Percentiles rank a stretch among this genome's conserved stretches.
Conservation (phyloP, 345 rosid species). For the Brassica rapa region DNA sequence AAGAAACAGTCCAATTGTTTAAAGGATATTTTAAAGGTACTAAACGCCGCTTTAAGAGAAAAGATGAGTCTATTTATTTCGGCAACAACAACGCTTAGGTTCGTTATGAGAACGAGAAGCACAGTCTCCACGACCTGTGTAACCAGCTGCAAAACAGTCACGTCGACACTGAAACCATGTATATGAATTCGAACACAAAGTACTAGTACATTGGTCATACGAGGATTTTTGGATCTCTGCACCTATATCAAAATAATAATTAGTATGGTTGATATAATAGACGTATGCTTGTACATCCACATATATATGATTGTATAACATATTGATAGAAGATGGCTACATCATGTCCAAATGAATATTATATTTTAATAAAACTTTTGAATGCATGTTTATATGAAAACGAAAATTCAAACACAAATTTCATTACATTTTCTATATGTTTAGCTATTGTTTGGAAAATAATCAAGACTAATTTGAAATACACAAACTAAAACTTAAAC, state of each 20-base stretch:
- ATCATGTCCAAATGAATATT: no score
- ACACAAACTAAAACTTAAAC: no score
- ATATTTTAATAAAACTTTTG: no score
- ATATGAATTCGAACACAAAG: not conserved
- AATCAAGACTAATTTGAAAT: no score
- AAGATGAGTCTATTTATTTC: not conserved
- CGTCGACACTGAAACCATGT: not conserved
- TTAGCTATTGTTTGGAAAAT: no score
- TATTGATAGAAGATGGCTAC: no score
- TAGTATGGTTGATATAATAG: no score
- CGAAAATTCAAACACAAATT: not conserved
- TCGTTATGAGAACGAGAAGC: not conserved
- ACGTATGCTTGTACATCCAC: no score
- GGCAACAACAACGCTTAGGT: not conserved
- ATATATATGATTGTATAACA: no score
- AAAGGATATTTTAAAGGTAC: not conserved
- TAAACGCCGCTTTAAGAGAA: not conserved
- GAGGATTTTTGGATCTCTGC: not conserved
- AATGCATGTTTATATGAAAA: not conserved
- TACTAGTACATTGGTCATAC: not conserved
- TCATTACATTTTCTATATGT: no score
- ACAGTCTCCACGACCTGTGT: not conserved
- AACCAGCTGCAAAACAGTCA: not conserved
- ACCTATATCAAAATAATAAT: not conserved
- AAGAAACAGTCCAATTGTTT: not conserved